These are phyloP conservation scores for Suaeda aralocaspica DNA, from an alignment of 148 eudicot genomes.

Conservation along the genomic window DNA sequence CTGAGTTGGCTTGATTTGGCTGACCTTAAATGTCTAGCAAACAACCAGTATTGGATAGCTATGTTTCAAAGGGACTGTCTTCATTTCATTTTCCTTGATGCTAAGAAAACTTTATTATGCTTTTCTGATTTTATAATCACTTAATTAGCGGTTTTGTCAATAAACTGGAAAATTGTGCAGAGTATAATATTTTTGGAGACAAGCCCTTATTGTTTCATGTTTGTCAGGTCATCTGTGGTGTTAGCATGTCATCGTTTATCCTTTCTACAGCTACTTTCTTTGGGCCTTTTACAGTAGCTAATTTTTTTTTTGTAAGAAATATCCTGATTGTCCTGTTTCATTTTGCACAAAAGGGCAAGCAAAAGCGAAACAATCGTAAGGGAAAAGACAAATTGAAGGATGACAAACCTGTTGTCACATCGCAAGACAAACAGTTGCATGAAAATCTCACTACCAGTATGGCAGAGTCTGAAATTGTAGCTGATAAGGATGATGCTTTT, in stretches of 20 bases:
- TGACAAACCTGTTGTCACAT: constrained; percentile 44
- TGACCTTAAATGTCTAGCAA: not conserved
- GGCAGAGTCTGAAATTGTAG: constrained; percentile 34
- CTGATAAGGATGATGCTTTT: constrained; percentile 49
- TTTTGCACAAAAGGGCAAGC: constrained; percentile 54
- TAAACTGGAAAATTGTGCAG: not conserved
- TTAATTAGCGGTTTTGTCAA: not conserved
- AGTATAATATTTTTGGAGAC: not conserved
- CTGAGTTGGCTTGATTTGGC: not conserved
- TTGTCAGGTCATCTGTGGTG: not conserved
- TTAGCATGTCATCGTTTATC: not conserved
- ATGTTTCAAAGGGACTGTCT: not conserved
- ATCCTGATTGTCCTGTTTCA: constrained; percentile 10
- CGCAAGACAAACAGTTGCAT: constrained; percentile 38
- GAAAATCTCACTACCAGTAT: constrained; percentile 30
- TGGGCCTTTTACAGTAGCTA: not conserved
- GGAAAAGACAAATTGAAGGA: constrained; percentile 73
- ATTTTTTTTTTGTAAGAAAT: not conserved
- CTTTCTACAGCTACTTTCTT: not conserved
- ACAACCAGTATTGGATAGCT: not conserved
- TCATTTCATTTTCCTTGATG: no score
- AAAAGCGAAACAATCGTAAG: constrained; percentile 78
- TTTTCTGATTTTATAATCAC: no score
- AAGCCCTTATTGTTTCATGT: not conserved
- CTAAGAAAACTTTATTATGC: no score